Conservation (phyloP, 108 stramenopile genomes). For the Fragilariopsis cylindrus region DNA sequence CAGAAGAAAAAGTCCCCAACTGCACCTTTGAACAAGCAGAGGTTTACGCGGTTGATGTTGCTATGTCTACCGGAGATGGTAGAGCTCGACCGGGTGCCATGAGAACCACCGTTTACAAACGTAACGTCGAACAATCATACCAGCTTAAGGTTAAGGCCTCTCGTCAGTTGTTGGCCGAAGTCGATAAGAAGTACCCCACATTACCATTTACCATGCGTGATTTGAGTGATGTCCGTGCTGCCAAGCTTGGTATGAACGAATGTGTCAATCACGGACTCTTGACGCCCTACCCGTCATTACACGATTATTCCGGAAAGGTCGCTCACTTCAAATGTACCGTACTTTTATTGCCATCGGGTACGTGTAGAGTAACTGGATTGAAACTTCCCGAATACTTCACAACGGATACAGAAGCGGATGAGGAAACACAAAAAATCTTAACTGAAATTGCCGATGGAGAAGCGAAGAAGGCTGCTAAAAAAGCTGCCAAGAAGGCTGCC, state of each 20-base stretch:
- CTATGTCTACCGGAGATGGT: conserved; percentile 97
- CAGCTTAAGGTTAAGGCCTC: conserved; percentile 95
- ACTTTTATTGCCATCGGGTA: conserved; percentile 91
- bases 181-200: conserved; percentile 95
- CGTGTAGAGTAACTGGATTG: conserved; percentile 89
- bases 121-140: conserved; percentile 94
- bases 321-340: conserved; percentile 99
- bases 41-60: conserved; percentile 97
- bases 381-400: conserved; percentile 74
- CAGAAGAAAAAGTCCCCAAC: conserved; percentile 80
- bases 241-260: conserved; percentile 94
- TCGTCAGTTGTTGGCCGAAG: conserved; percentile 81
- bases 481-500: conserved; percentile 83
- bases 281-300: conserved; percentile 92
- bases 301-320: conserved; percentile 85
- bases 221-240: conserved; percentile 91
- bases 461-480: conserved; percentile 83
- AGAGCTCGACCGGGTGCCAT: conserved; percentile 83
- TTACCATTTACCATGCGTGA: conserved; percentile 96
- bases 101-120: conserved; percentile 98
- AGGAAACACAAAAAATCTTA: conserved; percentile 76
- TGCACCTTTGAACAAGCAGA: conserved; percentile 88
- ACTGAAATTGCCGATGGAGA: conserved; percentile 70
- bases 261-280: conserved; percentile 92
- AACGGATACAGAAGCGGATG: conserved; percentile 88